Percentiles rank a stretch among this genome's conserved stretches.
Conservation (phyloP, 2,329 filamentous ascomycete species). For the Neonectria faginata region DNA sequence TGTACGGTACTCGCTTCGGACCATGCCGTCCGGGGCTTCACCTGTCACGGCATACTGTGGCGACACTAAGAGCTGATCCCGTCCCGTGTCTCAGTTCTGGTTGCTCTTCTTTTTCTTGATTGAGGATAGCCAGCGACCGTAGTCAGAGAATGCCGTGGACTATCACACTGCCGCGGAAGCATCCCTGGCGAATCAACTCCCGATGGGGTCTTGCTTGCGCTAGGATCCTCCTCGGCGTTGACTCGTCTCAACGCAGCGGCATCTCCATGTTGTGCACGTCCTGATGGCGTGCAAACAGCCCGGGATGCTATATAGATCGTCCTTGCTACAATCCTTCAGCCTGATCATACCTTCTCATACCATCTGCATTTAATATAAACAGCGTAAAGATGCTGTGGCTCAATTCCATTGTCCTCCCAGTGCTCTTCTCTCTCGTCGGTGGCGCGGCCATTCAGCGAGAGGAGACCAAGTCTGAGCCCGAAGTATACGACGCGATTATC, state of each 20-base stretch:
- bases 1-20: not conserved
- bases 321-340: not conserved
- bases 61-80: not conserved
- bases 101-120: not conserved
- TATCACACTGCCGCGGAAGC: not conserved
- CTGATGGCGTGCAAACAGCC: not conserved
- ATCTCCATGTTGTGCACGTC: not conserved
- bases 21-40: not conserved
- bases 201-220: not conserved
- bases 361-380: not conserved
- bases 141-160: not conserved
- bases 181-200: not conserved
- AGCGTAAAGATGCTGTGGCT: slow-evolving; percentile 36
- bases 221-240: not conserved
- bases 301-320: not conserved
- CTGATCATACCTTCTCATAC: not conserved
- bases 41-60: not conserved
- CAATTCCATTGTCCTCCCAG: slow-evolving; percentile 19
- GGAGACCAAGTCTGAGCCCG: slow-evolving; percentile 2
- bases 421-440: slow-evolving; percentile 29
- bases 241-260: not conserved
- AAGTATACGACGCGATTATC: slow-evolving; percentile 65
- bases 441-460: slow-evolving; percentile 31
- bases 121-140: not conserved
- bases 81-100: not conserved